A percentile compares a stretch with the other conserved stretches of the same genome.
Evolutionary conservation across 139 green algal species (phyloP).

Genomic region (Yamagishiella unicocca): DNA sequence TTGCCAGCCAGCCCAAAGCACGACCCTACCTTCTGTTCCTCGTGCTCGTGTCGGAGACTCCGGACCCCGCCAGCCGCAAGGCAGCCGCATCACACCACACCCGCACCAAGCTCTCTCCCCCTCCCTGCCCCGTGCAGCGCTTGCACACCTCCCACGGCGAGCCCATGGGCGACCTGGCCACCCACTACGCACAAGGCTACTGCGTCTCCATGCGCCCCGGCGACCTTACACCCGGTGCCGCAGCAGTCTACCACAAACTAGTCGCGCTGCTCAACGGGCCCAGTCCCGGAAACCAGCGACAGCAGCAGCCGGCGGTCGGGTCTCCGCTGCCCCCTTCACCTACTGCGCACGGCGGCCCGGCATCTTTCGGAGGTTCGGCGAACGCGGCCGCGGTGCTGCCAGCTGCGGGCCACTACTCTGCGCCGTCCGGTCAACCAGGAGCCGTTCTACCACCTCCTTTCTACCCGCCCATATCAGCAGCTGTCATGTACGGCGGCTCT

Average conservation of each 20-base stretch:
- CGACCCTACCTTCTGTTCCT: too few species aligned
- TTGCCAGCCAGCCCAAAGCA: too few species aligned
- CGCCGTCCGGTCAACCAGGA: too few species aligned
- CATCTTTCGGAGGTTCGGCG: too few species aligned
- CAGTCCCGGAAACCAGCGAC: not conserved
- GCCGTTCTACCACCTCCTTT: not conserved
- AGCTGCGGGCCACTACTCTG: too few species aligned
- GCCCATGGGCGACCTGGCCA: slow-evolving; percentile 25
- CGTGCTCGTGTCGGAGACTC: too few species aligned
- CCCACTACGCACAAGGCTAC: slow-evolving; percentile 7
- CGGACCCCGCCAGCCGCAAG: too few species aligned
- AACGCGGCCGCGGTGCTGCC: too few species aligned
- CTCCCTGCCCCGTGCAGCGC: not conserved
- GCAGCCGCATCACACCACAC: too few species aligned
- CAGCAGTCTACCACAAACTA: not conserved
- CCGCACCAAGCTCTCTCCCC: too few species aligned
- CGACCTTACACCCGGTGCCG: slow-evolving; percentile 6
- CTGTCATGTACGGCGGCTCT: not conserved
- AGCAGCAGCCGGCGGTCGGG: not conserved
- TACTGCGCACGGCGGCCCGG: too few species aligned
- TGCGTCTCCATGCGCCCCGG: slow-evolving; percentile 27
- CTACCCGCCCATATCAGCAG: not conserved
- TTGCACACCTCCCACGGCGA: slow-evolving; percentile 36
- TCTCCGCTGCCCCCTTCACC: too few species aligned
- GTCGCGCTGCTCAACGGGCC: not conserved